Base-by-base conservation (phyloP, 140 eudicot genomes). In the Oenanthe javanica region DNA sequence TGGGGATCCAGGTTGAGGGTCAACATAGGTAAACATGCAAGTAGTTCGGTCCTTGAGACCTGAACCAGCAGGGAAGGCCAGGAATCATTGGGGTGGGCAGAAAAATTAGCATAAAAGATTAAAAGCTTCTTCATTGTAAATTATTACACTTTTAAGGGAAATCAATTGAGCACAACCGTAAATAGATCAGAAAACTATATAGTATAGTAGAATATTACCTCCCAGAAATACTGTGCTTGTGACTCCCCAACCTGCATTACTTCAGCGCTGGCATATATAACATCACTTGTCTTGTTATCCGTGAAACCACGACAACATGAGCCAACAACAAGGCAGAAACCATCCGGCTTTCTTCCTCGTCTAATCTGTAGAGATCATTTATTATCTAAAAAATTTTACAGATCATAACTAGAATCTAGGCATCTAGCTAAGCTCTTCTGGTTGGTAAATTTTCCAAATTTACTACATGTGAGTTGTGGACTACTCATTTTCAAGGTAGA, bases 51-150 rank as follows among this genome's bases (percentile, higher is more conserved):
- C 98, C 80, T 81, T 84, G 51, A 90, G 93, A 47, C 98, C 96
- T 77, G 99, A 95, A 79, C 99, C 99, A 86, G 98, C 98, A 82
- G 99, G 99, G 77, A 95, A 95, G 47, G 99, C 99, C 99, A 93
- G 86, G 50, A 79, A 77, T 82, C 71, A 9, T 79, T 31, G 71
- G 54, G 76, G 64, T 47, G 50, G n/a, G 49, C 15, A 19, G 16
- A 59, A 25, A 48, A 61, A 38, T 45, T 48, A 14, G 9, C 45
- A 67, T 12, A 25, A 12, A 67, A 52, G 19, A 55, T 77, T 27
- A 27, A 0, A 8, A 51, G 45, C 13, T 76, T 6, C n/a, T 23
- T 5, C 16, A 50, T 76, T 51, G 48, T 42, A 13, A 74, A 74
- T 74, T 6, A 74, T 76, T 49, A 27, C 66, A 49, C 46, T 25